Base-by-base conservation (phyloP, 805 yeast genomes). In the Phaffomyces thermotolerans region DNA sequence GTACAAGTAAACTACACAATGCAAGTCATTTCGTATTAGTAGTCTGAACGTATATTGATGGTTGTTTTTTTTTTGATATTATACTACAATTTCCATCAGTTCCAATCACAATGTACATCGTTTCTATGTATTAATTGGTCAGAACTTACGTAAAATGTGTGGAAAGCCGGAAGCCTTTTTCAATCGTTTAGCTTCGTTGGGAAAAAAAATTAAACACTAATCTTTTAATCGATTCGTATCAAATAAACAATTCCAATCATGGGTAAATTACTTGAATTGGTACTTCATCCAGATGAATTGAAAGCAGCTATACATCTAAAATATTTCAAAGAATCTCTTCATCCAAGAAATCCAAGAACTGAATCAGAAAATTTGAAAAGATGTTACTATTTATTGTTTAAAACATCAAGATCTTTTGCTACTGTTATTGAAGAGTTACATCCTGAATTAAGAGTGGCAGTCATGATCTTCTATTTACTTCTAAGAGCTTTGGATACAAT, bases 401-500 rank as follows among this genome's bases (percentile, higher is more conserved):
- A 65, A 45, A 84, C 98, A 0, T 90, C 97, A 14, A 76, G 99
- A 50, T 88, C 97, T 4, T 93, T 93, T 62, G 89, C 84, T n/a
- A 87, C 95, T 0, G 99, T 93, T 20, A 91, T 91, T 56, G 74
- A 76, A 70, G 96, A 93, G 62, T 73, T 93, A 47, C 83, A 88
- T 60, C 97, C 97, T 0, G 96, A 89, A 57, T 69, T 93, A 51
- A 76, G 95, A 51, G 79, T 79, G 50, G 85, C 84, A 1, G 75
- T 87, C 48, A 81, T 80, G 89, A 47, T 93, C 6, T 93, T 93
- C 65, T 93, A 93, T 64, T 65, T 93, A 44, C 73, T 89, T 20
- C 68, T 93, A 51, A 76, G 99, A 48, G 99, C 95, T 2, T 75
- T 93, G 55, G 99, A 93, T 60, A 93, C 99, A 1, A 75, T 93